Evolutionary conservation across 768 basidiomycete genomes (phyloP).

Genomic region (Pholiota microspora): DNA sequence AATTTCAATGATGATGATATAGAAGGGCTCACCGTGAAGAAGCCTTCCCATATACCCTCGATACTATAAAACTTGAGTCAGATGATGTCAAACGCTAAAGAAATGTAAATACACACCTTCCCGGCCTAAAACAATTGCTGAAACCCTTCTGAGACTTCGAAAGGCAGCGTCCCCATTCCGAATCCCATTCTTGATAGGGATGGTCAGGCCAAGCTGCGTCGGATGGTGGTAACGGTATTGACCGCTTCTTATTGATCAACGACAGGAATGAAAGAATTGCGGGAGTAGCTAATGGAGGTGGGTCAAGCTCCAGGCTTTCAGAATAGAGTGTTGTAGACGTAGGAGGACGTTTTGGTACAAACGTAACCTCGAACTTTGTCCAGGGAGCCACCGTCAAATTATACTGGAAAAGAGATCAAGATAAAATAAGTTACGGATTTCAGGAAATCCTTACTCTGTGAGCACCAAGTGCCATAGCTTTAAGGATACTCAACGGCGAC

Average conservation of each 20-base stretch:
- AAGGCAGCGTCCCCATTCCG: constrained; percentile 64
- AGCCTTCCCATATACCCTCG: constrained; percentile 79
- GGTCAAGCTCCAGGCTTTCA: constrained; percentile 41
- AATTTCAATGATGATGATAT: too few relatives aligned
- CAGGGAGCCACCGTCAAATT: constrained; percentile 55
- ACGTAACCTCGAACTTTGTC: constrained; percentile 49
- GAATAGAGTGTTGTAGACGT: constrained; percentile 40
- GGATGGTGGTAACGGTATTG: constrained; percentile 33
- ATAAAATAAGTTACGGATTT: constrained; percentile 1
- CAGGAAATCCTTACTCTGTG: constrained; percentile 39
- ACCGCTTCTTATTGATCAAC: constrained; percentile 39
- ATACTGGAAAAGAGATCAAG: constrained; percentile 44
- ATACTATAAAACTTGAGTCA: constrained; percentile 37
- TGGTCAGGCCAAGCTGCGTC: constrained; percentile 24
- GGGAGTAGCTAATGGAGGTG: constrained; percentile 64
- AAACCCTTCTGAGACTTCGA: constrained; percentile 30
- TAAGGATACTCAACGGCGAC: constrained; percentile 49
- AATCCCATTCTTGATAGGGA: constrained; percentile 59
- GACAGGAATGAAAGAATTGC: constrained; percentile 72
- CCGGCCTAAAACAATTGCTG: constrained; percentile 52
- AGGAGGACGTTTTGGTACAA: constrained; percentile 12
- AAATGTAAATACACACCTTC: constrained; percentile 40
- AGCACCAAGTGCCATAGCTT: constrained; percentile 65
- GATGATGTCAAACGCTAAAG: not conserved
- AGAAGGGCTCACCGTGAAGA: constrained; percentile 74